Evolutionary conservation across 1,139 yeast species (phyloP).

Genomic region (Suhomyces guaymorum): DNA sequence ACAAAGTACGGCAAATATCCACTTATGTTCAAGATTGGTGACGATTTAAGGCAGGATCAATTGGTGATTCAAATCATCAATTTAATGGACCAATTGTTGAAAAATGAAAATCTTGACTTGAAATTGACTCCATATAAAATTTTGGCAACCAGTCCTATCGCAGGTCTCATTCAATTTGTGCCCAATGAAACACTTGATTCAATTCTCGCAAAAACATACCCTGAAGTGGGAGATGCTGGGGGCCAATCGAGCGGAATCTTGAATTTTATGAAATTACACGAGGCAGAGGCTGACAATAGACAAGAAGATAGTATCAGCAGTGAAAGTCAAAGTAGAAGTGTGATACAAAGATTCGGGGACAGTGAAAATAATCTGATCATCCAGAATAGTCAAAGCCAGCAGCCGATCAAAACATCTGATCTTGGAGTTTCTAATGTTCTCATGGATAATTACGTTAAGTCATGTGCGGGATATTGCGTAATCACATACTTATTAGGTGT

Average conservation of each 20-base stretch:
- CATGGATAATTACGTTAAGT: conserved; percentile 92
- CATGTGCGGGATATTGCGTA: conserved; percentile 98
- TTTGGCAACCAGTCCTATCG: conserved; percentile 85
- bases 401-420: conserved; percentile 42
- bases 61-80: conserved; percentile 88
- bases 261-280: conserved; percentile 55
- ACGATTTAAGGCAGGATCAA: conserved; percentile 95
- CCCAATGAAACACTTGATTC: conserved; percentile 90
- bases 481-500: conserved; percentile 93
- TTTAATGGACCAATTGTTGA: conserved; percentile 84
- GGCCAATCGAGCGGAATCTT: conserved; percentile 56
- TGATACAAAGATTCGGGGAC: conserved; percentile 5
- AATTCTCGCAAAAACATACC: conserved; percentile 64
- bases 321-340: conserved; percentile 2
- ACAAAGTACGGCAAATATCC: conserved; percentile 60
- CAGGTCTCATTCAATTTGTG: conserved; percentile 90
- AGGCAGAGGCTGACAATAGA: conserved; percentile 1
- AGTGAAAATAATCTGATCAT: conserved; percentile 1
- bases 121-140: conserved; percentile 87
- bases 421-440: conserved; percentile 72
- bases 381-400: conserved; percentile 5
- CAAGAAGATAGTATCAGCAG: neutral
- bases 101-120: conserved; percentile 88
- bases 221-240: conserved; percentile 22
- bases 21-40: conserved; percentile 92